Conservation (phyloP, 177 flowering plant genomes). For the Telopea speciosissima region DNA sequence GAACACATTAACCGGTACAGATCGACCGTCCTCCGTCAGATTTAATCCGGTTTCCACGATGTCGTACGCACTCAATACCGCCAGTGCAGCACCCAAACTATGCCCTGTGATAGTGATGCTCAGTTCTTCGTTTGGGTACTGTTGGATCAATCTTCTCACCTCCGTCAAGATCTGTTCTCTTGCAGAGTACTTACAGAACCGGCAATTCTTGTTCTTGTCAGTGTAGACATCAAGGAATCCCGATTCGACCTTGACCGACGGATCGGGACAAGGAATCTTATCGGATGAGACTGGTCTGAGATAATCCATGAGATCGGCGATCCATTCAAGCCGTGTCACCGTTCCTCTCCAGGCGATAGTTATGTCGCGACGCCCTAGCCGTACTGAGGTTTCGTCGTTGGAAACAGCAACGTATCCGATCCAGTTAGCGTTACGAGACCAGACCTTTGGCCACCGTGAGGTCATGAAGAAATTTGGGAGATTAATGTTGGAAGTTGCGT, state of each 20-base stretch:
- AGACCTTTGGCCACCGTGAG: constrained; percentile 49
- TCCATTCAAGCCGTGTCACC: constrained; percentile 71
- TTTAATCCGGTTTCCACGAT: constrained; percentile 33
- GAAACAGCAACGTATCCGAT: constrained; percentile 85
- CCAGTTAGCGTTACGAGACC: constrained; percentile 84
- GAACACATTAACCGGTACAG: constrained; percentile 28
- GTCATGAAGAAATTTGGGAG: constrained; percentile 58
- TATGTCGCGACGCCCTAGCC: constrained; percentile 76
- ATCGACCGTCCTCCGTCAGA: constrained; percentile 10
- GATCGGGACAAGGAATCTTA: constrained; percentile 54
- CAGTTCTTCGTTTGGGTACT: constrained; percentile 43
- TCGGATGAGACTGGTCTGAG: constrained; percentile 33
- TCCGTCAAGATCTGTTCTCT: constrained; percentile 63
- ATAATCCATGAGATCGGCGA: constrained; percentile 60
- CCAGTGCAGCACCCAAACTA: constrained; percentile 36
- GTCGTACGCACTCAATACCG: constrained; percentile 36
- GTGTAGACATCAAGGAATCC: constrained; percentile 80
- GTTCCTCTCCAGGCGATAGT: constrained; percentile 81
- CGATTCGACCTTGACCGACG: constrained; percentile 54
- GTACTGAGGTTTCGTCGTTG: constrained; percentile 40
- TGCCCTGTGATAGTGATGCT: constrained; percentile 63
- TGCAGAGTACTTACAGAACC: constrained; percentile 54
- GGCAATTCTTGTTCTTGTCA: constrained; percentile 44
- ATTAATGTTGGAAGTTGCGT: constrained; percentile 46
- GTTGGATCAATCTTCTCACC: constrained; percentile 34